Evolutionary conservation across 352 stramenopile genomes (phyloP).

Genomic region (Phytophthora litchii): DNA sequence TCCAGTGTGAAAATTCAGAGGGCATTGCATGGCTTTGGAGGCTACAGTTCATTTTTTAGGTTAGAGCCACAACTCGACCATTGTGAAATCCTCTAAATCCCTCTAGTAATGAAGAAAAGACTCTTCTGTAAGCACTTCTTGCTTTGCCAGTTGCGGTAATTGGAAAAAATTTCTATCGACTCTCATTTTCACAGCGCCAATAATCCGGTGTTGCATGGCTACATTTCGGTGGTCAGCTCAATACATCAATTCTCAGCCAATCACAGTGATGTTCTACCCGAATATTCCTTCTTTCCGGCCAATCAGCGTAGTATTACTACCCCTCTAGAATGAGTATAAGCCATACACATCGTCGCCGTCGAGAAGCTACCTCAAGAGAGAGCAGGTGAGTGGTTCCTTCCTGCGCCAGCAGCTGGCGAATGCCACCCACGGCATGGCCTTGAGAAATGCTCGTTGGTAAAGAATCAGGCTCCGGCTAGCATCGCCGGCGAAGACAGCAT

Average conservation of each 20-base stretch:
- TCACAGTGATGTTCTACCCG: neutral
- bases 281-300: neutral
- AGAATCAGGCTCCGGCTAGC: constrained; percentile 13
- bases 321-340: neutral
- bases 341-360: too few species aligned
- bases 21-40: too few species aligned
- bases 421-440: constrained; percentile 13
- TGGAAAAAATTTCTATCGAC: too few species aligned
- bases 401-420: constrained; percentile 14
- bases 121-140: too few species aligned
- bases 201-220: constrained; percentile 21
- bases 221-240: constrained; percentile 22
- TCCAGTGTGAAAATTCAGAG: too few species aligned
- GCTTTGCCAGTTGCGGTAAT: too few species aligned
- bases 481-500: neutral
- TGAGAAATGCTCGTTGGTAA: constrained; percentile 12
- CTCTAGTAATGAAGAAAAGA: too few species aligned
- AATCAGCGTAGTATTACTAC: constrained; percentile 5
- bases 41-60: too few species aligned
- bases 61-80: too few species aligned
- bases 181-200: constrained; percentile 7
- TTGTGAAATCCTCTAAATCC: too few species aligned
- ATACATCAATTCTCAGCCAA: too few species aligned
- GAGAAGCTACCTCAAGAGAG: neutral
- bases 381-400: constrained; percentile 13